Evolutionary conservation across 192 early-diverging fungal genomes (phyloP), one percentile per base, ranked within the genome.

Genomic region (Oehlia diaphana): DNA sequence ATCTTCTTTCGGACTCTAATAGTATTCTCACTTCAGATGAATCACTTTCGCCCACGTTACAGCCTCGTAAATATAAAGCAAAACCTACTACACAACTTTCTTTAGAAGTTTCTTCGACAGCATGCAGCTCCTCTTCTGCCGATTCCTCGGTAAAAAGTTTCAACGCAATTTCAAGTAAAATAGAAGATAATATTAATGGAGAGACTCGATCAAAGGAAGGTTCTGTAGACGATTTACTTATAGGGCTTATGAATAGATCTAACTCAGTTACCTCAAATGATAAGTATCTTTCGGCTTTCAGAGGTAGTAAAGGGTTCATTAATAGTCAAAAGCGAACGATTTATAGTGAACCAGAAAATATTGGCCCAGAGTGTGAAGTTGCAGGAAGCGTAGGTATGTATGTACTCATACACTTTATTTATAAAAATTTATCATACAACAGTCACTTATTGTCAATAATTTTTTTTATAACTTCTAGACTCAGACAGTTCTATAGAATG

Each of bases 111-210:
- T 53, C 76, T 23, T 8, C 62, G 3, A 13, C 42, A 9, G 49
- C 63, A 28, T 71, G 63, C n/a, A 71, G 50, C 9, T 62, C 67
- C 42, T 79, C 77, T 42, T 50, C 77, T 61, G 67, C 50, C 14
- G 75, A 62, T 6, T 78, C 68, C 3, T 79, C 77, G 5, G 33
- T 79, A 58, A 79, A 79, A 42, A 79, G 77, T 49, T 69, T 71
- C 21, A 79, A 79, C 19, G 33, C 65, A 35, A 69, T 53, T 23
- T 68, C 77, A 14, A 78, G 50, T 67, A 69, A 49, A 69, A n/a
- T 78, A 31, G 77, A 78, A n/a, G 39, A 12, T 68, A 66, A 44
- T 4, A 63, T 35, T 33, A 26, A 12, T 21, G 42, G 76, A 26
- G 63, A 69, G 19, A 39, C 5, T 39, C 67, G 47, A 4, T 12